Evolutionary conservation across 2,329 filamentous ascomycete species (phyloP), one percentile per base, ranked within the genome.

Genomic region (Berkeleyomyces rouxiae): DNA sequence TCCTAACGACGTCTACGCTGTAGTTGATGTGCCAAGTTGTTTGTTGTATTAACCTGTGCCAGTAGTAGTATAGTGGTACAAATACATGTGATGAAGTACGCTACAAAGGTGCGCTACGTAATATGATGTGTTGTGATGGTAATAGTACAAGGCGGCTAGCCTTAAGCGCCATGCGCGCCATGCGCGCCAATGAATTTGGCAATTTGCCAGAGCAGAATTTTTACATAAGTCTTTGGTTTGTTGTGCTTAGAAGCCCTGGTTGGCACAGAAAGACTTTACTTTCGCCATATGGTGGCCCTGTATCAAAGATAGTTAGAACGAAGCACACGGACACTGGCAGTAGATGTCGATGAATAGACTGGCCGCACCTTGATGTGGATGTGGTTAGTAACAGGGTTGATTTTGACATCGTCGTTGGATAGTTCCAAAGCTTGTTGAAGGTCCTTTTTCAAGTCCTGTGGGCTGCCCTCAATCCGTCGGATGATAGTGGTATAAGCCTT

Each of bases 401-500:
- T 66, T 66, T 72, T 75, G 49, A 85, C 76, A 5, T 83, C 75
- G 11, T 80, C 75, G 59, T 77, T 70, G 33, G 79, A 73, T 49
- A 92, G 69, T 1, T 77, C 74, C 65, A 96, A 72, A 9, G 77
- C 79, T 23, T 74, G 70, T 44, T 77, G 74, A 63, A 97, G 71
- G 67, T 90, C 86, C 43, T 79, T 73, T 65, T 82, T 78, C 66
- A 97, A 71, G 2, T 76, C 79, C 40, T 76, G 72, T 59, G 83
- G 70, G 71, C 95, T 81, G 13, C 93, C 93, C 63, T 89, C 83
- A 59, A 92, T 80, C 73, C 88, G 90, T 72, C 90, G 87, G 63
- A 99, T 75, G 63, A 82, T 73, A 4, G 92, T 95, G 69, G 87
- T 74, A 68, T 84, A 82, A 70, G 84, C 78, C 67, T 88, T 93